phyloP scores from a whole-genome alignment of 352 stramenopile species.

The Globisporangium yorkense region DNA sequence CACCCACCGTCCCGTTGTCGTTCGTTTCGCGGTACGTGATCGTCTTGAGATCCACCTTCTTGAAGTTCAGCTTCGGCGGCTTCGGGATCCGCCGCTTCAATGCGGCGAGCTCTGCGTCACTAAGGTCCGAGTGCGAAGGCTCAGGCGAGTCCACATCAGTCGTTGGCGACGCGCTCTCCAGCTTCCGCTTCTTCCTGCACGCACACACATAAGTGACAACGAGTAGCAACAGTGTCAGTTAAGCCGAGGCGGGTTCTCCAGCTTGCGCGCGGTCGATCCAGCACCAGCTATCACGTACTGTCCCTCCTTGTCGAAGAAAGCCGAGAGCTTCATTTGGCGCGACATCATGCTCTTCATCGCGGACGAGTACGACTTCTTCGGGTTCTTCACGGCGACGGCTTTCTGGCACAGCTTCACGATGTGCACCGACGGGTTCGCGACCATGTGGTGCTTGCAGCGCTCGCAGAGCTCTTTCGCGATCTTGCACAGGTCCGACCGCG shows the following conservation, averaged over 20 bases:
- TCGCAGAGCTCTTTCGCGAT: constrained; percentile 76
- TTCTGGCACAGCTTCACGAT: constrained; percentile 80
- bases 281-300: constrained; percentile 32
- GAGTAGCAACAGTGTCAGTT: neutral
- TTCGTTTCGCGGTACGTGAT: constrained; percentile 84
- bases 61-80: constrained; percentile 75
- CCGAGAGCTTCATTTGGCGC: constrained; percentile 75
- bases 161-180: constrained; percentile 55
- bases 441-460: constrained; percentile 73
- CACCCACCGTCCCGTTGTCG: constrained; percentile 83
- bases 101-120: constrained; percentile 72
- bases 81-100: constrained; percentile 80
- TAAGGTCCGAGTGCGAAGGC: constrained; percentile 64
- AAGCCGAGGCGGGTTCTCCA: neutral
- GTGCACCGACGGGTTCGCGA: constrained; percentile 78
- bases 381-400: constrained; percentile 58
- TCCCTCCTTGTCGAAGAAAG: constrained; percentile 57
- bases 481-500: constrained; percentile 50
- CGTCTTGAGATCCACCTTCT: constrained; percentile 79
- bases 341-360: constrained; percentile 86
- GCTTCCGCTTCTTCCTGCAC: constrained; percentile 68
- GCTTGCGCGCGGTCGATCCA: constrained; percentile 11
- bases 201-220: constrained; percentile 1
- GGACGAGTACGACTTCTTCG: constrained; percentile 77
- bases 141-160: constrained; percentile 59